These are phyloP conservation scores for Saccharomycopsis capsularis DNA, from an alignment of 805 yeast genomes.

Conservation along the genomic window DNA sequence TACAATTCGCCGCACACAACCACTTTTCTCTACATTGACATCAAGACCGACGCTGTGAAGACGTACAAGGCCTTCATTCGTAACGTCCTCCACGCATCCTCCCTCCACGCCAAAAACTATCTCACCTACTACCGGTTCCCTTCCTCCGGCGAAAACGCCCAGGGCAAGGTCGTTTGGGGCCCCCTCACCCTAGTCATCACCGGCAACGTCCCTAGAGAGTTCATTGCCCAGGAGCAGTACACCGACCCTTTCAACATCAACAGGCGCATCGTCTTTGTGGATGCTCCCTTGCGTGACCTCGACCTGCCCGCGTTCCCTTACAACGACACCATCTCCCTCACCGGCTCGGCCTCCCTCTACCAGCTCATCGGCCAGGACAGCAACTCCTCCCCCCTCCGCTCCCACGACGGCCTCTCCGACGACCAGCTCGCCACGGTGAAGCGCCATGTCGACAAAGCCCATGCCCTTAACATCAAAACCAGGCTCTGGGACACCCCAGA, in stretches of 20 bases:
- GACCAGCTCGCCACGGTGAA: constrained; percentile 30
- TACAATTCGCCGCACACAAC: constrained; percentile 44
- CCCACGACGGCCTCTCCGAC: constrained; percentile 28
- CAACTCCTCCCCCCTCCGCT: not conserved
- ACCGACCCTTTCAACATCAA: constrained; percentile 23
- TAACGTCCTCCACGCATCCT: constrained; percentile 29
- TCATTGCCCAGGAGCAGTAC: constrained; percentile 25
- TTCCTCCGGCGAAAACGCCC: constrained; percentile 12
- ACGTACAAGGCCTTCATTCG: constrained; percentile 42
- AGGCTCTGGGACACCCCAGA: constrained; percentile 67
- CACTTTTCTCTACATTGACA: constrained; percentile 47
- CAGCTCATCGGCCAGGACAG: constrained; percentile 17
- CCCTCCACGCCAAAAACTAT: constrained; percentile 31
- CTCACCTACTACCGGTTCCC: constrained; percentile 43
- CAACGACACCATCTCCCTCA: constrained; percentile 25
- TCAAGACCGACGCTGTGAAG: constrained; percentile 39
- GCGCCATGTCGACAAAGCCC: constrained; percentile 36
- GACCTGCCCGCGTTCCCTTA: not conserved
- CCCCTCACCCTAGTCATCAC: constrained; percentile 61
- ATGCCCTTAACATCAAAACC: constrained; percentile 43
- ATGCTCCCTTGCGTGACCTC: constrained; percentile 35
- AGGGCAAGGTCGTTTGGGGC: constrained; percentile 34
- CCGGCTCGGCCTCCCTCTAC: constrained; percentile 39
- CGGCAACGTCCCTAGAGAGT: constrained; percentile 51
- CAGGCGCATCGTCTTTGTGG: constrained; percentile 35